Percentiles rank a stretch among this genome's conserved stretches.
phyloP scores from a whole-genome alignment of 2,329 filamentous ascomycete genomes.

The Colletotrichum echinochloae region DNA sequence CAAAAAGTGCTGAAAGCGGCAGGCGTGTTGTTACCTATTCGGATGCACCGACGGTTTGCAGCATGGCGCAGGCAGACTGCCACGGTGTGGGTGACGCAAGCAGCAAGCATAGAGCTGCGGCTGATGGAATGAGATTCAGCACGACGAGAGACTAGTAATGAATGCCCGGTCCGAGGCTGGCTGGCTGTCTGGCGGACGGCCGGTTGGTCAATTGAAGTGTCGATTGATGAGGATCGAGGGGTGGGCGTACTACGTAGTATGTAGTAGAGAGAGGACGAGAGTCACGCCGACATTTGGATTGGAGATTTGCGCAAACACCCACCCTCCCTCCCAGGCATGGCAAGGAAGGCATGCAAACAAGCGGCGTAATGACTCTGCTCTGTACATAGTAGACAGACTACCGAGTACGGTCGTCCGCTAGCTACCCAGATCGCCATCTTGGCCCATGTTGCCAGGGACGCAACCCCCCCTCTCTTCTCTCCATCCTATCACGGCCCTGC shows the following conservation, averaged over 20 bases:
- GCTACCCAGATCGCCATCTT: conserved; percentile 30
- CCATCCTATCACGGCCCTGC: conserved; percentile 20
- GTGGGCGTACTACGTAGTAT: too few relatives aligned
- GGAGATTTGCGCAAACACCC: conserved; percentile 11
- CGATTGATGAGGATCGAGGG: too few relatives aligned
- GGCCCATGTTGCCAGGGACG: conserved; percentile 7
- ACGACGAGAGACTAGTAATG: neutral
- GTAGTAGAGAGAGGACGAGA: neutral
- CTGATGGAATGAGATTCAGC: conserved; percentile 22
- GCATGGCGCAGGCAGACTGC: conserved; percentile 18
- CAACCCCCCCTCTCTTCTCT: conserved; percentile 21
- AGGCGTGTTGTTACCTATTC: neutral
- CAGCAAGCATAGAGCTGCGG: conserved; percentile 11
- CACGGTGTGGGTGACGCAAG: conserved; percentile 4
- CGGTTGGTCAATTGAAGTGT: neutral
- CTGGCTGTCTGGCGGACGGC: neutral
- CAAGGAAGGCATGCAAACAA: conserved; percentile 14
- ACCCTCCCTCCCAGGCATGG: conserved; percentile 1
- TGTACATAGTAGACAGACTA: neutral
- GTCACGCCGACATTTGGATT: neutral
- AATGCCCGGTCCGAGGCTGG: conserved; percentile 2
- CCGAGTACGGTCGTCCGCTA: neutral
- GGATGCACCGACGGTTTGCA: neutral
- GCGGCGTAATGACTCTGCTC: neutral
- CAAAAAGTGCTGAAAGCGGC: conserved; percentile 5